phyloP scores from a whole-genome alignment of 305 asterid genomes.

The Fraxinus platypoda region DNA sequence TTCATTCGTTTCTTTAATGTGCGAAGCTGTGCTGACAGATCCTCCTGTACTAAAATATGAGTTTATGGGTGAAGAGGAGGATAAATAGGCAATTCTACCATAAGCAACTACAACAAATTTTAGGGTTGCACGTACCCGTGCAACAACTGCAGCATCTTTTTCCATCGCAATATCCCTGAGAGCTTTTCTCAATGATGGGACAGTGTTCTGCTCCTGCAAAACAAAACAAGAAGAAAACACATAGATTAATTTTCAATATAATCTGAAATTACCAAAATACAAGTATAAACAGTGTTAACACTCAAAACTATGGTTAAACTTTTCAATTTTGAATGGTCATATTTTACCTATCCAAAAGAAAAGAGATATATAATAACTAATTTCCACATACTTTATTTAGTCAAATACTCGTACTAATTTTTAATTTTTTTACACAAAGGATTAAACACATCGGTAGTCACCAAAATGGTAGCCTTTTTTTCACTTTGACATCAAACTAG shows the following conservation, averaged over 20 bases:
- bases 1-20: slow-evolving; percentile 68
- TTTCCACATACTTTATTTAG: neutral
- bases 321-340: neutral
- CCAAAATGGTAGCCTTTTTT: neutral
- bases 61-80: slow-evolving; percentile 19
- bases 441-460: neutral
- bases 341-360: neutral
- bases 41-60: slow-evolving; percentile 61
- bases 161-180: slow-evolving; percentile 97
- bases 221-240: slow-evolving; percentile 15
- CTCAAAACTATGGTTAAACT: neutral
- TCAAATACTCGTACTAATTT: no score
- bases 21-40: slow-evolving; percentile 91
- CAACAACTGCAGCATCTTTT: slow-evolving; percentile 99
- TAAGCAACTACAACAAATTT: slow-evolving; percentile 5
- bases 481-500: neutral
- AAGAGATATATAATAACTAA: no score
- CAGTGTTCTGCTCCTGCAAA: slow-evolving; percentile 78
- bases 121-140: slow-evolving; percentile 52
- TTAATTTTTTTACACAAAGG: neutral
- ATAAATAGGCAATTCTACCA: neutral
- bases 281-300: neutral
- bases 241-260: neutral
- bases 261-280: neutral
- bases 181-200: slow-evolving; percentile 84